A percentile compares a stretch with the other conserved stretches of the same genome.
Conservation (phyloP, 1,139 yeast species). For the Diutina neorugosa region DNA sequence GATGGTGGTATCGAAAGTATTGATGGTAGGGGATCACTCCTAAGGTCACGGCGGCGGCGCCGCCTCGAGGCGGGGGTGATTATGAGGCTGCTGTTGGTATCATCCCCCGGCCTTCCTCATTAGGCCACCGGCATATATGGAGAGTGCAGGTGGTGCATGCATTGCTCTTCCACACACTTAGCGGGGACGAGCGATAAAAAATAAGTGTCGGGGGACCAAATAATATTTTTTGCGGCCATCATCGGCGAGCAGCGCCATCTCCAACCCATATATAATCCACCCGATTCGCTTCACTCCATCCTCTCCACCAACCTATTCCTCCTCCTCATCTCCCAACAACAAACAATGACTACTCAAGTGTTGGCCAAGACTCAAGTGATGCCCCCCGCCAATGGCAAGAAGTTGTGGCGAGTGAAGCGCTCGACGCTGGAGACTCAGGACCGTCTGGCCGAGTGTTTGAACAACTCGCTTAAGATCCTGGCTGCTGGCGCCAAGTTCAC, state of each 20-base stretch:
- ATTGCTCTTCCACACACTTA: not conserved
- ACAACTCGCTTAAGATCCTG: conserved; percentile 2
- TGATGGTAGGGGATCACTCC: too few relatives aligned
- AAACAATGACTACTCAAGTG: conserved; percentile 9
- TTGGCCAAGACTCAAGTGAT: conserved; percentile 7
- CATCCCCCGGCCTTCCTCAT: not conserved
- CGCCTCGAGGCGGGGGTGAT: not conserved
- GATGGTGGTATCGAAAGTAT: too few relatives aligned
- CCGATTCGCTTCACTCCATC: not conserved
- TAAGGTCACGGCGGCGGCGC: too few relatives aligned
- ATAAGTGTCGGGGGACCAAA: not conserved
- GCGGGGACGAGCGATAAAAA: not conserved
- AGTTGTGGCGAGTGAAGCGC: conserved; percentile 34
- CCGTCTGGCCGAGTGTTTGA: conserved; percentile 2
- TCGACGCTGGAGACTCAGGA: not conserved
- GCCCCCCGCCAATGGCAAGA: conserved; percentile 38
- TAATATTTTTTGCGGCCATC: not conserved
- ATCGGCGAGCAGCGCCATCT: not conserved
- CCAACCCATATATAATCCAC: not conserved
- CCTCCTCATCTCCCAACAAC: not conserved
- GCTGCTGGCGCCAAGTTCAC: conserved; percentile 18
- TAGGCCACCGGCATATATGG: not conserved
- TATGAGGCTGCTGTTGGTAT: not conserved
- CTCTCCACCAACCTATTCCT: not conserved
- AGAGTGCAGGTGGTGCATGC: not conserved